phyloP scores from a whole-genome alignment of 352 stramenopile genomes.

The Hyaloperonospora brassicae region DNA sequence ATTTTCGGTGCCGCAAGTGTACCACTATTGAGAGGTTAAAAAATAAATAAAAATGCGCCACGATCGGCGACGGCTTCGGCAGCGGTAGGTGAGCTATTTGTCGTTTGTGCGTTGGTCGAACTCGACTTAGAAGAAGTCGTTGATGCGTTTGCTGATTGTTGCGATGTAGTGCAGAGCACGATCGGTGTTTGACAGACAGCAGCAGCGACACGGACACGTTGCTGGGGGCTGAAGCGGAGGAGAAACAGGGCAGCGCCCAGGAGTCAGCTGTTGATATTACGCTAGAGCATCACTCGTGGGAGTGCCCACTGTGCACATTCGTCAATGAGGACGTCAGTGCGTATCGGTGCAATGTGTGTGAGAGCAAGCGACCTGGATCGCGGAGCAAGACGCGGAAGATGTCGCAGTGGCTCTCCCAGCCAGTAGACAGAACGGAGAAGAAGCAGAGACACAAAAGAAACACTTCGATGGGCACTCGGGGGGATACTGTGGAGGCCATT shows the following conservation, averaged over 20 bases:
- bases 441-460: constrained; percentile 9
- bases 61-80: constrained; percentile 10
- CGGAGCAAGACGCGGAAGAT: constrained; percentile 29
- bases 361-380: constrained; percentile 18
- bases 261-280: not conserved
- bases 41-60: no score
- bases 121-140: no score
- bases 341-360: constrained; percentile 36
- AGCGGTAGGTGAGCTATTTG: constrained; percentile 15
- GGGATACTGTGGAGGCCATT: constrained; percentile 21
- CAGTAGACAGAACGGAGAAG: constrained; percentile 8
- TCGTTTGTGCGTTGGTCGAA: no score
- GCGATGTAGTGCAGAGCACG: constrained; percentile 6
- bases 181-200: constrained; percentile 16
- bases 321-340: constrained; percentile 25
- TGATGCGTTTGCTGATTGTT: constrained; percentile 2
- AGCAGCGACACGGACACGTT: constrained; percentile 27
- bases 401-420: constrained; percentile 37
- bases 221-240: constrained; percentile 6
- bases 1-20: not conserved
- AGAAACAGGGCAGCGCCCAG: constrained; percentile 1
- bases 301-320: constrained; percentile 42
- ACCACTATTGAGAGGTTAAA: no score
- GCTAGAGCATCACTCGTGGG: constrained; percentile 19
- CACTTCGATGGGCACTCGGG: not conserved